These are phyloP conservation scores for Avena atlantica DNA, from an alignment of 176 grass and related monocot genomes.

Conservation along the genomic window DNA sequence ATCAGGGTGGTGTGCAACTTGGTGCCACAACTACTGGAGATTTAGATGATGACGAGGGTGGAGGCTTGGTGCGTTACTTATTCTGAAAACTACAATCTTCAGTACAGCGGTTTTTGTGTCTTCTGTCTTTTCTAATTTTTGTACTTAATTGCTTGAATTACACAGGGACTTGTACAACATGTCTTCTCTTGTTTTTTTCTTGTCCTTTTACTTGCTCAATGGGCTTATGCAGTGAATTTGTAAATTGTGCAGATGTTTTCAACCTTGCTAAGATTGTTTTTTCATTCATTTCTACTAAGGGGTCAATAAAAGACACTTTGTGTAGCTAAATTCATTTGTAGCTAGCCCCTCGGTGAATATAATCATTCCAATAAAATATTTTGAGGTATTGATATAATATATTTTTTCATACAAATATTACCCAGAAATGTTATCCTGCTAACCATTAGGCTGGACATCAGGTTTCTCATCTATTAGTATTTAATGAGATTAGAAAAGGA, in stretches of 20 bases:
- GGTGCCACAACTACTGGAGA: conserved; percentile 71
- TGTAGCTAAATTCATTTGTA: neutral
- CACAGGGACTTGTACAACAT: neutral
- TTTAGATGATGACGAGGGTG: conserved; percentile 97
- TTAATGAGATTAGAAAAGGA: neutral
- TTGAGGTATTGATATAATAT: neutral
- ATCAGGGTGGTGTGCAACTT: conserved; percentile 79
- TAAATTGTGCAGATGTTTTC: neutral
- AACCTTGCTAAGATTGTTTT: neutral
- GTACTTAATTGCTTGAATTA: neutral
- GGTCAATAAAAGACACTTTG: neutral
- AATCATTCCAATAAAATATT: conserved; percentile 8
- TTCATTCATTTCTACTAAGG: conserved; percentile 17
- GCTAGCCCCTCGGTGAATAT: neutral
- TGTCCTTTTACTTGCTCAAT: neutral
- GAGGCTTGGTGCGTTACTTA: conserved; percentile 79
- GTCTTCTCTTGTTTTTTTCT: conserved; percentile 8
- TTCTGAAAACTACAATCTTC: neutral
- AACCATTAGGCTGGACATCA: neutral
- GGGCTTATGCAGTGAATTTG: neutral
- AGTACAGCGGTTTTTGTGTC: neutral
- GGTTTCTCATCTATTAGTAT: conserved; percentile 3
- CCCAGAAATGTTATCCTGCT: neutral
- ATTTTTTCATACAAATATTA: neutral
- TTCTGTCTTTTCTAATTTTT: conserved; percentile 9